These are phyloP conservation scores for Stropharia rugosoannulata DNA, from an alignment of 768 basidiomycete species.

Conservation along the genomic window DNA sequence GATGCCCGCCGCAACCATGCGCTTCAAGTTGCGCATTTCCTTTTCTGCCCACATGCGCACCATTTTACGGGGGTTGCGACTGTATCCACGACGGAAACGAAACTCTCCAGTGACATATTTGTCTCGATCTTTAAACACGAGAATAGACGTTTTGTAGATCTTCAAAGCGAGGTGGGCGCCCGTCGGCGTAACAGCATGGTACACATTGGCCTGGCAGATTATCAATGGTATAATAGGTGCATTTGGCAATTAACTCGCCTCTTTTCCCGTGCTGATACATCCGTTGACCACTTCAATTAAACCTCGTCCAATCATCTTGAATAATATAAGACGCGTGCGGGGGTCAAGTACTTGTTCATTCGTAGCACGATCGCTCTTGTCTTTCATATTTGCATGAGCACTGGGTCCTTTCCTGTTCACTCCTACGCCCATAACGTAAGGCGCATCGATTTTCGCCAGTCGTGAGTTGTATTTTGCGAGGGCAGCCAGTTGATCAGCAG, in stretches of 20 bases:
- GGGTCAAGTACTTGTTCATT: conserved; percentile 97
- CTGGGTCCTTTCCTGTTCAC: conserved; percentile 93
- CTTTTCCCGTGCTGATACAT: conserved; percentile 97
- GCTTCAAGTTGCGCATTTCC: conserved; percentile 93
- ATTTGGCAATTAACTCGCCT: conserved; percentile 48
- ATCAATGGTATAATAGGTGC: conserved; percentile 4
- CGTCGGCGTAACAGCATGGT: conserved; percentile 72
- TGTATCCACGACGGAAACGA: conserved; percentile 91
- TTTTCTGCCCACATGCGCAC: conserved; percentile 99
- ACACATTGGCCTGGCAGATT: conserved; percentile 83
- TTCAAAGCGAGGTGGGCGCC: conserved; percentile 82
- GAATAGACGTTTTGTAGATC: conserved; percentile 98
- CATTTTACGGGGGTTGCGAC: conserved; percentile 97
- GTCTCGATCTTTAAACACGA: conserved; percentile 96
- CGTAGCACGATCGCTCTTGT: conserved; percentile 96
- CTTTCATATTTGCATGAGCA: conserved; percentile 85
- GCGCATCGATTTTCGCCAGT: conserved; percentile 71
- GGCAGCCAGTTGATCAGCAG: conserved; percentile 69
- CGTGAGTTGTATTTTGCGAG: conserved; percentile 77
- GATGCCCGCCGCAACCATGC: conserved; percentile 81
- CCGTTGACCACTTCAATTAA: conserved; percentile 90
- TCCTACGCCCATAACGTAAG: conserved; percentile 68
- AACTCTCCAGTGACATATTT: conserved; percentile 95
- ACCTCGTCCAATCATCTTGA: conserved; percentile 94
- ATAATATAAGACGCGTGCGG: conserved; percentile 89